phyloP scores from a whole-genome alignment of 2,329 filamentous ascomycete genomes.

The Venturia pyrina region DNA sequence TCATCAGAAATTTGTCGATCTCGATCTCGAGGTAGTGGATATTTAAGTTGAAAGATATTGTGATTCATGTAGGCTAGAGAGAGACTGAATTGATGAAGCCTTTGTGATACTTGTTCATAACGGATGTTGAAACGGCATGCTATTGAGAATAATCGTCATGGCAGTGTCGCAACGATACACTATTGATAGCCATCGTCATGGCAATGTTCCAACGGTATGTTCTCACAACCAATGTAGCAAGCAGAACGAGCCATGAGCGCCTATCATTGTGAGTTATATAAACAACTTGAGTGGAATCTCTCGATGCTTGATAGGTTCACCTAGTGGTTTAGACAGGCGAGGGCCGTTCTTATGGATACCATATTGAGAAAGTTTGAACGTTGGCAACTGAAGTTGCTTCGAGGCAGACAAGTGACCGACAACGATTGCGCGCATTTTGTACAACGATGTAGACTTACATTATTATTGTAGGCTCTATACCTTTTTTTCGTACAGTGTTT shows the following conservation, averaged over 20 bases:
- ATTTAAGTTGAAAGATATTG: too few species aligned
- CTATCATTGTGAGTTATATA: not conserved
- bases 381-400: not conserved
- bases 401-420: not conserved
- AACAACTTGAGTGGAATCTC: too few species aligned
- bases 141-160: too few species aligned
- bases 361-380: not conserved
- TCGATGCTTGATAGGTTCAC: too few species aligned
- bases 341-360: not conserved
- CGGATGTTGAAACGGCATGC: not conserved
- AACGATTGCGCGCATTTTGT: not conserved
- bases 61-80: too few species aligned
- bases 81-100: too few species aligned
- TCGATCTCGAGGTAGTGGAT: too few species aligned
- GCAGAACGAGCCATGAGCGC: not conserved
- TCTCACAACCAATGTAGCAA: not conserved
- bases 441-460: not conserved
- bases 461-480: not conserved
- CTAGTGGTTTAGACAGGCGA: too few species aligned
- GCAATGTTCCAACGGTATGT: not conserved
- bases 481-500: not conserved
- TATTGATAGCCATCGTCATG: too few species aligned
- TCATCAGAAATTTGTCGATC: too few species aligned
- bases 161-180: too few species aligned
- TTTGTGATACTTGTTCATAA: not conserved